Percentiles rank a stretch among this genome's conserved stretches.
Evolutionary conservation across 192 early-diverging fungal genomes (phyloP).

Genomic region (Coemansia sp.): DNA sequence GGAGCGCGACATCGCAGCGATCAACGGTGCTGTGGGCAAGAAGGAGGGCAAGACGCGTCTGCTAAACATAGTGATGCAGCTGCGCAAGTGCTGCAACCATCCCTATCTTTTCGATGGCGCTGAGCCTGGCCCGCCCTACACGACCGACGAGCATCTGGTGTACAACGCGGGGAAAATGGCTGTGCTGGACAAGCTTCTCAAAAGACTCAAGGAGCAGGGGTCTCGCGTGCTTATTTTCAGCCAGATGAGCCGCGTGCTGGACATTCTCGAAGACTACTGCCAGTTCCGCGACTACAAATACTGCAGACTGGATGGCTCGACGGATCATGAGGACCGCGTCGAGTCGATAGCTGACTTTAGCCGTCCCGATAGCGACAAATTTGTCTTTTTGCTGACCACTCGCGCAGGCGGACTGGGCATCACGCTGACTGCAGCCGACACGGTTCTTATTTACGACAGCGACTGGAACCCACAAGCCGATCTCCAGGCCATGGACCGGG

Average conservation of each 20-base stretch:
- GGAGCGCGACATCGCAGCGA: conserved; percentile 95
- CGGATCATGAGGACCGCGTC: conserved; percentile 91
- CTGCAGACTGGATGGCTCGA: conserved; percentile 96
- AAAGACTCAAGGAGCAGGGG: conserved; percentile 76
- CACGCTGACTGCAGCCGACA: conserved; percentile 94
- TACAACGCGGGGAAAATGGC: conserved; percentile 94
- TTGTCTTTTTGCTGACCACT: conserved; percentile 95
- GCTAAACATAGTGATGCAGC: conserved; percentile 94
- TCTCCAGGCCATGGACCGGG: conserved; percentile 94
- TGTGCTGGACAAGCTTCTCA: conserved; percentile 86
- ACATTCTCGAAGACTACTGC: conserved; percentile 98
- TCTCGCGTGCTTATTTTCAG: conserved; percentile 95
- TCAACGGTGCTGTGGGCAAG: conserved; percentile 82
- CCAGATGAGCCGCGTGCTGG: conserved; percentile 98
- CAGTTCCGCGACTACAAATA: conserved; percentile 88
- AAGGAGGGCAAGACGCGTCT: conserved; percentile 87
- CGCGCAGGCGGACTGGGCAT: conserved; percentile 97
- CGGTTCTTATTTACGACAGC: conserved; percentile 93
- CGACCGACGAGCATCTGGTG: conserved; percentile 93
- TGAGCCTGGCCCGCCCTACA: conserved; percentile 94
- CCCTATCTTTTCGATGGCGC: conserved; percentile 90
- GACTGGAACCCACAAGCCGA: conserved; percentile 95
- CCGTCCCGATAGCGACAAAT: conserved; percentile 83
- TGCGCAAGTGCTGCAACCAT: conserved; percentile 90
- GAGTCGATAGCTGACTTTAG: conserved; percentile 93